Conservation (phyloP, 257 asterid species). For the Gentiana straminea region DNA sequence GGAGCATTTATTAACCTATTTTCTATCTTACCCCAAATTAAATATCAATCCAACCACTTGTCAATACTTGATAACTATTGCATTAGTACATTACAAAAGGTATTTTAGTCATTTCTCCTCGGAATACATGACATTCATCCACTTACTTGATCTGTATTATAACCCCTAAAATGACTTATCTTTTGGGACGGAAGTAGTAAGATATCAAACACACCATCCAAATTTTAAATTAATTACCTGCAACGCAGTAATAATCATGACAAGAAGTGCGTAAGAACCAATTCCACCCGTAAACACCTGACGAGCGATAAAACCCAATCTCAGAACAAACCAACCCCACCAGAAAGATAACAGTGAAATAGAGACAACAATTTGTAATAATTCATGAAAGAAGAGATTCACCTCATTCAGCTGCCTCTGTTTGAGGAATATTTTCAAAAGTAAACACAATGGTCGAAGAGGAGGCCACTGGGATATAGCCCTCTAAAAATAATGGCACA, state of each 20-base stretch:
- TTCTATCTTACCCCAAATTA: too few relatives aligned
- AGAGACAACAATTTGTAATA: not conserved
- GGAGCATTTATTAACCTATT: too few relatives aligned
- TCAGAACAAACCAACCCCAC: conserved; percentile 9
- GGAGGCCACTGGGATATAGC: conserved; percentile 81
- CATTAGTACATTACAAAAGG: too few relatives aligned
- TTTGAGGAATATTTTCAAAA: conserved; percentile 85
- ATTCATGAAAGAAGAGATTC: conserved; percentile 1
- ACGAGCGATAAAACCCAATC: conserved; percentile 12
- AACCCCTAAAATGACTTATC: too few relatives aligned
- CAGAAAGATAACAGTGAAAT: conserved; percentile 6
- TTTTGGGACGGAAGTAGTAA: too few relatives aligned
- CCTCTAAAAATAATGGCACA: conserved; percentile 31
- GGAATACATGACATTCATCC: too few relatives aligned
- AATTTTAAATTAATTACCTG: conserved; percentile 45
- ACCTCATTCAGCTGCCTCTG: conserved; percentile 98
- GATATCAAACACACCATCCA: not conserved
- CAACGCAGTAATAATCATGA: conserved; percentile 85
- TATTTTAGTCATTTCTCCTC: too few relatives aligned
- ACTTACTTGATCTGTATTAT: too few relatives aligned
- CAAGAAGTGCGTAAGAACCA: conserved; percentile 93
- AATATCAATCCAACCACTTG: too few relatives aligned
- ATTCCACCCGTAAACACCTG: conserved; percentile 98
- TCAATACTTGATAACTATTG: too few relatives aligned
- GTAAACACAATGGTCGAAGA: conserved; percentile 73